phyloP scores from a whole-genome alignment of 2,329 filamentous ascomycete genomes.

The Neopestalotiopsis rosae region DNA sequence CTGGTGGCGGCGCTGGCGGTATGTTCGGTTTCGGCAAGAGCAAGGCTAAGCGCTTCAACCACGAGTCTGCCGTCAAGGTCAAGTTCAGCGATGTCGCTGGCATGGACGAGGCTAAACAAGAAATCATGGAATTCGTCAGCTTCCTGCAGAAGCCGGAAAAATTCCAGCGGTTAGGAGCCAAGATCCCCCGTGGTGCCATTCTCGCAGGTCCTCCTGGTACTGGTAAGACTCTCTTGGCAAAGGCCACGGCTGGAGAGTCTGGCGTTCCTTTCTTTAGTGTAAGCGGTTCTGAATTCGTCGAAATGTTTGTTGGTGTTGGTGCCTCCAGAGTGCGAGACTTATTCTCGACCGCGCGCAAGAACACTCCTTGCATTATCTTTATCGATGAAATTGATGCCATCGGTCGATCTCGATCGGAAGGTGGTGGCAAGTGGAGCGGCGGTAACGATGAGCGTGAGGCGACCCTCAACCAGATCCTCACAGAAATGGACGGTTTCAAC shows the following conservation, averaged over 20 bases:
- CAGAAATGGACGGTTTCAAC: slow-evolving; percentile 99
- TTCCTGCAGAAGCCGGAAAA: slow-evolving; percentile 93
- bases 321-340: slow-evolving; percentile 93
- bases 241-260: slow-evolving; percentile 96
- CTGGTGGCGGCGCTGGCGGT: slow-evolving; percentile 70
- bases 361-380: slow-evolving; percentile 98
- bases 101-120: slow-evolving; percentile 96
- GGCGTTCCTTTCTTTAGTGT: slow-evolving; percentile 98
- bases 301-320: slow-evolving; percentile 99
- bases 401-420: slow-evolving; percentile 85
- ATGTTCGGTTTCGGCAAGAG: slow-evolving; percentile 97
- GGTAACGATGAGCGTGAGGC: slow-evolving; percentile 97
- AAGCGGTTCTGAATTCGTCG: slow-evolving; percentile 97
- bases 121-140: slow-evolving; percentile 99
- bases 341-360: slow-evolving; percentile 93
- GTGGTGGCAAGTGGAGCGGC: slow-evolving; percentile 76
- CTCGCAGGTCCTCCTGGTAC: slow-evolving; percentile 97
- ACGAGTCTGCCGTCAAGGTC: slow-evolving; percentile 94
- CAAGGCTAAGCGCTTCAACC: slow-evolving; percentile 95
- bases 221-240: slow-evolving; percentile 95
- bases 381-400: slow-evolving; percentile 99
- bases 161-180: slow-evolving; percentile 93
- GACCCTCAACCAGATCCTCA: slow-evolving; percentile 97
- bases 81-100: slow-evolving; percentile 97
- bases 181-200: slow-evolving; percentile 96